Conservation (phyloP, 2,329 filamentous ascomycete species). For the Calonectria multiphialidica region DNA sequence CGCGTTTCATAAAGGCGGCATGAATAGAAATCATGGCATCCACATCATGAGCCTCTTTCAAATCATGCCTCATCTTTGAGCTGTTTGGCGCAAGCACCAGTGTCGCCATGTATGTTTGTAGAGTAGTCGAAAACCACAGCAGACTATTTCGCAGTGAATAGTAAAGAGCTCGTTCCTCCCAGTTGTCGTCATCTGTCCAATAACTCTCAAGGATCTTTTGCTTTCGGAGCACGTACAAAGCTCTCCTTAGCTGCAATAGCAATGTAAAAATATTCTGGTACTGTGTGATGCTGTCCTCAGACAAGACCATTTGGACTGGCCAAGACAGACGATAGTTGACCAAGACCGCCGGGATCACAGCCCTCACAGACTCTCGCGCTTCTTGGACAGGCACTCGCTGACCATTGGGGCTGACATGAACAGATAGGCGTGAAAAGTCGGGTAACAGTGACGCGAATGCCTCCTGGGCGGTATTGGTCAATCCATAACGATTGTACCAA, state of each 20-base stretch:
- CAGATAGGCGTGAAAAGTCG: constrained; percentile 72
- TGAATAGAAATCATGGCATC: constrained; percentile 85
- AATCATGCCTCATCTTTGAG: constrained; percentile 64
- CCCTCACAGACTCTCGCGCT: constrained; percentile 67
- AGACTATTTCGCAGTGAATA: constrained; percentile 76
- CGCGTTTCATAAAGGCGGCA: constrained; percentile 68
- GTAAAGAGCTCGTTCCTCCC: constrained; percentile 61
- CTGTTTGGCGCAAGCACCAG: constrained; percentile 76
- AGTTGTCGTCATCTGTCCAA: constrained; percentile 50
- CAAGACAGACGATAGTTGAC: constrained; percentile 77
- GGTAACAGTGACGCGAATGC: constrained; percentile 70
- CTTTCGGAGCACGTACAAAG: constrained; percentile 74
- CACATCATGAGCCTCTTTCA: constrained; percentile 76
- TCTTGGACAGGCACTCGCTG: constrained; percentile 57
- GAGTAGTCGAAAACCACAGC: constrained; percentile 80
- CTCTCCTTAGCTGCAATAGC: constrained; percentile 81
- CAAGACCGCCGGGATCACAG: constrained; percentile 70
- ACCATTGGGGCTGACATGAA: constrained; percentile 61
- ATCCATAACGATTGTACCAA: constrained; percentile 86
- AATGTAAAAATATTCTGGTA: constrained; percentile 83
- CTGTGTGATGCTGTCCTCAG: constrained; percentile 69
- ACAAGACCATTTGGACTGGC: constrained; percentile 79
- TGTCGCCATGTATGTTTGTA: constrained; percentile 82
- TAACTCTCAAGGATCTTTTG: constrained; percentile 59
- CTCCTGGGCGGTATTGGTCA: constrained; percentile 83